Base-by-base conservation (phyloP, 352 stramenopile species). In the Phytophthora niederhauseri region DNA sequence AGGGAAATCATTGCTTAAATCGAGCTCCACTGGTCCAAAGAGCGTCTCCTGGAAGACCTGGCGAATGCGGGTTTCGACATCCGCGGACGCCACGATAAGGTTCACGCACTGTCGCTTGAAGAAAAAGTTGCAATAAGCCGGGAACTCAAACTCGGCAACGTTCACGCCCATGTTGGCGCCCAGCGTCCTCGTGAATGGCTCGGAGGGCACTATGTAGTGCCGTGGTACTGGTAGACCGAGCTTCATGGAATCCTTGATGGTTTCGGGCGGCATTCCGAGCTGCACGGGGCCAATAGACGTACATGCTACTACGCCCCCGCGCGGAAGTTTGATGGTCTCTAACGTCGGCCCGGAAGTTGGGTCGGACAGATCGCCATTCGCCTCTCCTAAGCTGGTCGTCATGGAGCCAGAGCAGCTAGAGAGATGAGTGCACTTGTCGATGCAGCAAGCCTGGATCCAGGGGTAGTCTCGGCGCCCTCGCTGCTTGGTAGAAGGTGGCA, bases 111-210 rank as follows among this genome's bases (percentile, higher is more conserved):
- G 87, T 2, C 84, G 71, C 64, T 95, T 95, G 73, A 97, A 95
- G 76, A 99, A 99, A 75, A 98, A 99, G 73, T 98, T 98, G 75
- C 97, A 99, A 68, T 99, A 99, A 6, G 93, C 96, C 6, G 97
- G 97, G 72, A 99, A 99, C 84, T 99, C 97, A 70, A 99, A 99
- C 72, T 99, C 97, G 19, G 95, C 95, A 17, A 99, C 84, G 72
- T 99, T 99, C 11, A 99, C 91, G 46, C 95, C 97, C 68, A 98
- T 90, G 48, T 97, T 97, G 11, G 92, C 91, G 15, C 97, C 97
- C 22, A 99, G 89, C 24, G 96, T 94, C 62, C 97, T 89, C 45
- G 93, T 98, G 76, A 99, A 99, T 20, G 93, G 85, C 72, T 99
- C 95, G 11, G 94, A 94, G 15, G 95, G 95, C 12, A 99, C 93